Percentiles rank a stretch among this genome's conserved stretches.
Evolutionary conservation across 163 green algal genomes (phyloP).

Genomic region (Chlamydomonas reinhardtii): DNA sequence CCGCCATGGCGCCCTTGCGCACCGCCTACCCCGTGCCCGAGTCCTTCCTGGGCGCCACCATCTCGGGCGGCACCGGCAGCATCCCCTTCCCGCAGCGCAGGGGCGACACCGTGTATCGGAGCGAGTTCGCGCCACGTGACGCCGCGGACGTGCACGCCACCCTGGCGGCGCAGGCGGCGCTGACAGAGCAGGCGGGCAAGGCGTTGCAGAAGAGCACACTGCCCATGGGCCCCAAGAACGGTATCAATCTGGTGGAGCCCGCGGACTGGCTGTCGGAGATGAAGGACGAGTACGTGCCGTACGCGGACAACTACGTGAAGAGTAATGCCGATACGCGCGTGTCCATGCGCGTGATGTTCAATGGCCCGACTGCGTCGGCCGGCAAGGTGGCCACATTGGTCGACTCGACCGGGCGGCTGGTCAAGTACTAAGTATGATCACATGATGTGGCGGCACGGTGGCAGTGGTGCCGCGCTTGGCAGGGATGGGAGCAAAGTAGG

Average conservation of each 20-base stretch:
- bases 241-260: constrained; percentile 10
- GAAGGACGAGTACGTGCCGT: constrained; percentile 13
- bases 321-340: too few relatives aligned
- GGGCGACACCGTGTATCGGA: constrained; percentile 25
- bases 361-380: not conserved
- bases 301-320: not conserved
- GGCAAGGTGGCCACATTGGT: not conserved
- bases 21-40: constrained; percentile 50
- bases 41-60: constrained; percentile 1
- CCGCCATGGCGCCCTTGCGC: constrained; percentile 30
- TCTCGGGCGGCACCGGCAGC: too few relatives aligned
- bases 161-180: not conserved
- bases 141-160: not conserved
- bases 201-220: not conserved
- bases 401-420: too few relatives aligned
- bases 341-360: constrained; percentile 5
- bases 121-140: constrained; percentile 16
- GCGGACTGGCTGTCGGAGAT: constrained; percentile 35
- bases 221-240: constrained; percentile 32
- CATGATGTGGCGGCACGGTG: too few relatives aligned
- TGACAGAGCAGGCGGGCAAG: constrained; percentile 3
- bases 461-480: too few relatives aligned
- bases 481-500: too few relatives aligned
- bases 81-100: constrained; percentile 8
- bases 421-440: too few relatives aligned